These are phyloP conservation scores for Alectoria sarmentosa DNA, from an alignment of 495 filamentous ascomycete species.

Conservation along the genomic window DNA sequence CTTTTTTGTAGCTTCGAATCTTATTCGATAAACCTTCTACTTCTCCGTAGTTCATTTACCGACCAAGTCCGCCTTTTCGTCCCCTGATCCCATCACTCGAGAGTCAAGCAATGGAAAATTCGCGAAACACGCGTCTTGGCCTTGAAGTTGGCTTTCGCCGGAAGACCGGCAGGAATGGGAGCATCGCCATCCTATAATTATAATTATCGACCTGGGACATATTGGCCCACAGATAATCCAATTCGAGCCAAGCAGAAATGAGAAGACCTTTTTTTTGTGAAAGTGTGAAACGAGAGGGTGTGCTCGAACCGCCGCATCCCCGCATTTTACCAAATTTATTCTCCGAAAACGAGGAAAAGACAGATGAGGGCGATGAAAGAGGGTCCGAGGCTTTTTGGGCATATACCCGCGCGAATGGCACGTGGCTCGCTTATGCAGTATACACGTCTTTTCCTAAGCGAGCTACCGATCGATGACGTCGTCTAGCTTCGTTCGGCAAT, in stretches of 20 bases:
- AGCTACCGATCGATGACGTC: not conserved
- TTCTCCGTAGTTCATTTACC: not conserved
- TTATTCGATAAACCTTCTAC: not conserved
- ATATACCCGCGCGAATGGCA: not conserved
- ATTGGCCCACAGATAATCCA: too few relatives aligned
- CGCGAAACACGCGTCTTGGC: too few relatives aligned
- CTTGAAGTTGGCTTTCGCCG: too few relatives aligned
- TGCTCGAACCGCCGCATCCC: not conserved
- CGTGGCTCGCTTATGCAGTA: not conserved
- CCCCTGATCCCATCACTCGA: not conserved
- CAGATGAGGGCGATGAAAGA: not conserved
- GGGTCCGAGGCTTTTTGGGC: not conserved
- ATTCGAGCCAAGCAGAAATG: too few relatives aligned
- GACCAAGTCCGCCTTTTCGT: not conserved
- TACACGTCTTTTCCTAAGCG: not conserved
- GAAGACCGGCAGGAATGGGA: too few relatives aligned
- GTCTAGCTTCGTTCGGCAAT: too few relatives aligned
- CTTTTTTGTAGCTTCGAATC: slow-evolving; percentile 3
- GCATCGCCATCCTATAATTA: too few relatives aligned
- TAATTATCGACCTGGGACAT: too few relatives aligned
- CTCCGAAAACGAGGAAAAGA: not conserved
- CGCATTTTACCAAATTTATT: slow-evolving; percentile 6
- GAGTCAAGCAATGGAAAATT: not conserved
- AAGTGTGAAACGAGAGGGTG: not conserved
- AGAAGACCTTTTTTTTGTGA: not conserved